Percentiles rank a stretch among this genome's conserved stretches.
These are phyloP conservation scores for Hirschfeldia incana DNA, from an alignment of 345 rosid genomes.

Conservation along the genomic window DNA sequence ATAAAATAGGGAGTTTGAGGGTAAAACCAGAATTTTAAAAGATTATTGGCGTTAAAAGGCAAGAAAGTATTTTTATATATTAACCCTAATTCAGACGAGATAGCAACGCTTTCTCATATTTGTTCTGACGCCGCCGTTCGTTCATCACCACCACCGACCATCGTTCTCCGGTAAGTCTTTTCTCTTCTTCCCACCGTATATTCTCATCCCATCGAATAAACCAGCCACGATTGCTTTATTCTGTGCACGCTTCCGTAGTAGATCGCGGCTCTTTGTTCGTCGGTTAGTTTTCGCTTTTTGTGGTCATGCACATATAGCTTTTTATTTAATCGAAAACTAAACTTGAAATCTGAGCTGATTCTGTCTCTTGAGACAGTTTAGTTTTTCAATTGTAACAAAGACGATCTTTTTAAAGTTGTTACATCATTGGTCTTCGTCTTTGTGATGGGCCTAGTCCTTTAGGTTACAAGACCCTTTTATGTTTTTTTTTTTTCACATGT, in stretches of 20 bases:
- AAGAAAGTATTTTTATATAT: background rate
- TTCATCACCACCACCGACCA: background rate
- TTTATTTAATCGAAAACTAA: no score
- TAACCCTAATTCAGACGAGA: background rate
- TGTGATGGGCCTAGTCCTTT: no score
- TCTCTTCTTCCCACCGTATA: background rate
- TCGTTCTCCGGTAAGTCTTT: constrained; percentile 16
- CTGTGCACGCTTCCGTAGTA: background rate
- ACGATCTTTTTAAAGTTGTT: no score
- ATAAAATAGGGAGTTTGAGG: background rate
- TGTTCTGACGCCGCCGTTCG: background rate
- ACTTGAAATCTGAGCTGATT: no score
- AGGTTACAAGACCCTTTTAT: no score
- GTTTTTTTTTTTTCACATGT: no score
- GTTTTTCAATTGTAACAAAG: no score
- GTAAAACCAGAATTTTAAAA: background rate
- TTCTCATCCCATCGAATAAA: background rate
- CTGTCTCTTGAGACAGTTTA: no score
- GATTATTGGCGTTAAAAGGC: background rate
- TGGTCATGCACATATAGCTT: no score
- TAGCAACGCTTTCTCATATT: background rate
- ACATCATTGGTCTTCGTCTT: no score
- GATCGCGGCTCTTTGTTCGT: background rate
- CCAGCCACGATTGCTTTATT: background rate
- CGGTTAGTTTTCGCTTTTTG: background rate